These are phyloP conservation scores for Chlorella sp. DNA, from an alignment of 139 green algal species.

Conservation along the genomic window DNA sequence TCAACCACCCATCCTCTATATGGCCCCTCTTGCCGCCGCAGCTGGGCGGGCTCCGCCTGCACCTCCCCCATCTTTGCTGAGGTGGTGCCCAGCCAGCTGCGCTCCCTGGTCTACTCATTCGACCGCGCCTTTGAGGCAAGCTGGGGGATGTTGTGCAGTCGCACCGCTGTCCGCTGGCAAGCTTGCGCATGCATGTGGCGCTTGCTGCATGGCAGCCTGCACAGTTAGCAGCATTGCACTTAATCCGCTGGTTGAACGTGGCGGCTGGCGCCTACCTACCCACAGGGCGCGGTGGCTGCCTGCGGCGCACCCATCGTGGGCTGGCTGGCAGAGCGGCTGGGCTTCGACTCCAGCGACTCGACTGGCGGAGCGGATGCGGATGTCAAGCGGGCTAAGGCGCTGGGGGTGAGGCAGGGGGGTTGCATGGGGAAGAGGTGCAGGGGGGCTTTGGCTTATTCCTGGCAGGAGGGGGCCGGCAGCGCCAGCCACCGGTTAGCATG, in stretches of 20 bases:
- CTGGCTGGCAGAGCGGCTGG: slow-evolving; percentile 51
- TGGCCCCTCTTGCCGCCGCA: background rate
- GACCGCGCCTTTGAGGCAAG: slow-evolving; percentile 73
- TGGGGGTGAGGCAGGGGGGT: slow-evolving; percentile 33
- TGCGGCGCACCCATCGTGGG: slow-evolving; percentile 60
- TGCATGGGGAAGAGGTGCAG: too few species aligned
- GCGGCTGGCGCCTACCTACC: too few species aligned
- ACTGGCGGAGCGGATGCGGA: slow-evolving; percentile 20
- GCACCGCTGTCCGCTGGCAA: background rate
- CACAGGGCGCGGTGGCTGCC: slow-evolving; percentile 37
- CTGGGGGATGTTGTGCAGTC: background rate
- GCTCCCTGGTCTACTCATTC: slow-evolving; percentile 77
- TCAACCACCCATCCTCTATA: too few species aligned
- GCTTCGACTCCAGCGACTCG: slow-evolving; percentile 14
- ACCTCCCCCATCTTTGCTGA: slow-evolving; percentile 76
- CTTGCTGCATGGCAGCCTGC: too few species aligned
- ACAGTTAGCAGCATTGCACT: too few species aligned
- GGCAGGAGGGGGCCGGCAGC: too few species aligned
- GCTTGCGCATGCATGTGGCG: too few species aligned
- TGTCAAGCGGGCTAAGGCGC: slow-evolving; percentile 47
- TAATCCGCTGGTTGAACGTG: too few species aligned
- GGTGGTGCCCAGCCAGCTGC: slow-evolving; percentile 64
- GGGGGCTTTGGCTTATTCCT: too few species aligned
- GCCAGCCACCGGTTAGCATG: too few species aligned
- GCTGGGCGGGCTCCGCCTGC: slow-evolving; percentile 57